A percentile compares a stretch with the other conserved stretches of the same genome.
phyloP scores from a whole-genome alignment of 2,329 filamentous ascomycete genomes.

The Chaetoscypha palmicola region DNA sequence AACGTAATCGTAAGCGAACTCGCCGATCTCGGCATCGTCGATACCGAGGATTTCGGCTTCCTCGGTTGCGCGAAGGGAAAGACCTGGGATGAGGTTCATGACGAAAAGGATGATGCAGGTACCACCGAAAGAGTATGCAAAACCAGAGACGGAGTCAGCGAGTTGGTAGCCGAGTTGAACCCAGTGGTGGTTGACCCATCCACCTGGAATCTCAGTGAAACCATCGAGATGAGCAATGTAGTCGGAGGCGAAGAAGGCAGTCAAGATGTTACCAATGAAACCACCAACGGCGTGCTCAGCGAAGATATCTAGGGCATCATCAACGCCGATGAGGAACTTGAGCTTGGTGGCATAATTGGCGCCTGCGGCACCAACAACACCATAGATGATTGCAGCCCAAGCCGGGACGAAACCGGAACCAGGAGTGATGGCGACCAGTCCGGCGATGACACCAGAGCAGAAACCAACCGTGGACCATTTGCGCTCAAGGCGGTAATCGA shows the following conservation, averaged over 20 bases:
- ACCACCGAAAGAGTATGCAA: conserved; percentile 69
- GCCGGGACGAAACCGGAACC: conserved; percentile 77
- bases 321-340: conserved; percentile 74
- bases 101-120: conserved; percentile 75
- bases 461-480: conserved; percentile 94
- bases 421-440: conserved; percentile 81
- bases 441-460: conserved; percentile 83
- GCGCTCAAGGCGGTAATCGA: conserved; percentile 81
- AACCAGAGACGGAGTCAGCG: conserved; percentile 70
- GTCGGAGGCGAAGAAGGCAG: conserved; percentile 72
- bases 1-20: conserved; percentile 91
- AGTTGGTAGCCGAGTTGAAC: conserved; percentile 78
- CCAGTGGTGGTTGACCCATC: conserved; percentile 81
- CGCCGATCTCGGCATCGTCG: conserved; percentile 84
- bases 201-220: conserved; percentile 57
- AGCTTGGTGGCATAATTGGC: conserved; percentile 90
- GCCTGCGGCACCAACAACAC: conserved; percentile 65
- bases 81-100: conserved; percentile 70
- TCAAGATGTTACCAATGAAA: conserved; percentile 70
- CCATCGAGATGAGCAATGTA: conserved; percentile 80
- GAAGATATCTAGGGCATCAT: conserved; percentile 85
- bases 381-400: conserved; percentile 77
- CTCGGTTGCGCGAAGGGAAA: conserved; percentile 66
- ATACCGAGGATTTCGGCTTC: conserved; percentile 80
- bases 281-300: conserved; percentile 76